phyloP scores from a whole-genome alignment of 2,329 filamentous ascomycete species.

The Pseudogymnoascus sp. region DNA sequence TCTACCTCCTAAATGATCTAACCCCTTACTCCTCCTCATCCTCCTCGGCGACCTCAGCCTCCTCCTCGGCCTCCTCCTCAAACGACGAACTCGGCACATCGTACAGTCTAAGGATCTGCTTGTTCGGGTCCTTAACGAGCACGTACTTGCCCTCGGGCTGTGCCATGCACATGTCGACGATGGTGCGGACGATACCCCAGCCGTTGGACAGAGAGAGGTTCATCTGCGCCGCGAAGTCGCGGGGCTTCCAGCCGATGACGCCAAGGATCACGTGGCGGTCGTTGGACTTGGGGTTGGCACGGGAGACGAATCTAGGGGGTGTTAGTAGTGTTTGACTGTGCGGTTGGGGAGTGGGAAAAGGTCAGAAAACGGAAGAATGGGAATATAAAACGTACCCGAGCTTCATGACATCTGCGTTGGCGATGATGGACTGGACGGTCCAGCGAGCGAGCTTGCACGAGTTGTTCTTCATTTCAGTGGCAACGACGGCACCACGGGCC shows the following conservation, averaged over 20 bases:
- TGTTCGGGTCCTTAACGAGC: conserved; percentile 88
- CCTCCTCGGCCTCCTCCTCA: conserved; percentile 79
- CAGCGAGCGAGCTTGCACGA: conserved; percentile 96
- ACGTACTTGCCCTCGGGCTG: conserved; percentile 76
- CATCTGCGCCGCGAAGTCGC: conserved; percentile 96
- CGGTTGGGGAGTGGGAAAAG: neutral
- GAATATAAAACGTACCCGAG: conserved; percentile 60
- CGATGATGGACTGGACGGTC: conserved; percentile 94
- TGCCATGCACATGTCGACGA: conserved; percentile 85
- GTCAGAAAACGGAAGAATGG: neutral
- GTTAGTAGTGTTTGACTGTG: conserved; percentile 14
- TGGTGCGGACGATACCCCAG: conserved; percentile 97
- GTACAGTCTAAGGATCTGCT: conserved; percentile 88
- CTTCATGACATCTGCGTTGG: conserved; percentile 98
- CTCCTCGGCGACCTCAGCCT: conserved; percentile 34
- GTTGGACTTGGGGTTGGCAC: conserved; percentile 83
- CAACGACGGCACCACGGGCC: conserved; percentile 93
- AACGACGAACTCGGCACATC: conserved; percentile 81
- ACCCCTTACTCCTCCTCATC: conserved; percentile 18
- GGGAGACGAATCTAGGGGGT: conserved; percentile 75
- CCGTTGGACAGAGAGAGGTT: conserved; percentile 94
- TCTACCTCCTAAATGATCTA: neutral
- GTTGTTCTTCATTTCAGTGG: conserved; percentile 99
- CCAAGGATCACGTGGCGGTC: conserved; percentile 93
- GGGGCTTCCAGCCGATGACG: conserved; percentile 94